Base-by-base conservation (phyloP, 139 green algal genomes). In the Chlamydomonas incerta region DNA sequence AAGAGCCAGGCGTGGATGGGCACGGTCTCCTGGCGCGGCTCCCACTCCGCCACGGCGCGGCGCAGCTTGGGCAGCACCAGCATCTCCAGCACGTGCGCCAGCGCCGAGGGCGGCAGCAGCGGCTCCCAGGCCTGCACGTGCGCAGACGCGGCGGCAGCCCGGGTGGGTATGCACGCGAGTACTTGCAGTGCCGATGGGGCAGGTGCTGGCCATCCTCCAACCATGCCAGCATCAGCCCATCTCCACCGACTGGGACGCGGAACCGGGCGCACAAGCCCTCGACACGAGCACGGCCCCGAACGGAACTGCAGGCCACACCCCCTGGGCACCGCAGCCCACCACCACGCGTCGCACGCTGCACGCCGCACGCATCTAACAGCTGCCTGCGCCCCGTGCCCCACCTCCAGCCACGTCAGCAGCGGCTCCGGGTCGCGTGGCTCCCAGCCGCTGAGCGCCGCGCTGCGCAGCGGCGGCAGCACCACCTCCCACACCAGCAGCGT, bases 1-100 rank as follows among this genome's bases (percentile, higher is more conserved):
- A 99, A 97, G 85, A 99, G 87, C 97, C 97, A 99, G 13, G 92
- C 91, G 85, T 99, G 97, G 70, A 99, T 92, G 31, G 97, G 90
- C 77, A 98, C 88, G 13, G 92, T 92, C 87, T 98, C 97, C 26
- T 81, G 66, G 33, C 91, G 88, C 37, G 97, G 97, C 86, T 99
- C 95, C 97, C 97, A 99, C 10, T 81, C 74, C 46, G 94, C 90
- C 33, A 99, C 93, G 47, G 93, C 94, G 31, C 76, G n/a, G n/a
- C 81, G 72, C 67, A 99, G 88, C 85, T 92, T 92, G 21, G 97
- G 97, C 83, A 98, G 85, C 23, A 99, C 91, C 57, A 98, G 90
- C 31, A 90, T 90, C 58, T 95, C 88, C 82, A 97, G 90, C 63
- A 99, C 74, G 82, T 97, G 91, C 0, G 46, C 77, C 63, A 83